Conservation (phyloP, 2,329 filamentous ascomycete species). For the Fusarium chaquense region DNA sequence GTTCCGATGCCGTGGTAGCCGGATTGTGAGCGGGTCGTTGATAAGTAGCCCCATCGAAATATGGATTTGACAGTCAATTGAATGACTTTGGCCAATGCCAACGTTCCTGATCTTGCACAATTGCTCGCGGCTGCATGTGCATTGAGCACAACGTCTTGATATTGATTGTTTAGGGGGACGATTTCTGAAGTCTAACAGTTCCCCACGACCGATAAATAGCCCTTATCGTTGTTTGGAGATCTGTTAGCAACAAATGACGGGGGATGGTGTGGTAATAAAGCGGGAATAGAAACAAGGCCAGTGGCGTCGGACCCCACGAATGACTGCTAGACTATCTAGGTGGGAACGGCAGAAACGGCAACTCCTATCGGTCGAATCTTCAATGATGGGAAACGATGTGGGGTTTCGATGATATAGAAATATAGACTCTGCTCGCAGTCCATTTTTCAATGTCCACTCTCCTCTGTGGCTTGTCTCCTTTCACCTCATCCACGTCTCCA, state of each 20-base stretch:
- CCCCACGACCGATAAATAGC: neutral
- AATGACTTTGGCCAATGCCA: no score
- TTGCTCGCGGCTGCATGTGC: no score
- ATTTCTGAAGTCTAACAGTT: no score
- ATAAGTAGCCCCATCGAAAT: no score
- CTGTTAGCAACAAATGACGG: neutral
- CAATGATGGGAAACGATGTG: neutral
- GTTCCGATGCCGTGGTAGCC: slow-evolving; percentile 25
- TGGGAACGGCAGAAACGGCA: slow-evolving; percentile 19
- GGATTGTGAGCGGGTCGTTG: slow-evolving; percentile 14
- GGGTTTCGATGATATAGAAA: slow-evolving; percentile 5
- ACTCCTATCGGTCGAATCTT: neutral
- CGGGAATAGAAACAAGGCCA: no score
- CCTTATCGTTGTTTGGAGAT: neutral
- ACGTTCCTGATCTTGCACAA: no score
- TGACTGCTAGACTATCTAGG: neutral
- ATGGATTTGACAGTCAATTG: no score
- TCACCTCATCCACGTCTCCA: neutral
- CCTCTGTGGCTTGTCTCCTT: neutral
- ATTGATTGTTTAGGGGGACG: no score
- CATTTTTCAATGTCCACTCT: neutral
- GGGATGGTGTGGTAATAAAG: neutral
- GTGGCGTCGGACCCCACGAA: neutral
- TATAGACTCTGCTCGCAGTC: neutral
- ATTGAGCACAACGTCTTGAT: no score